phyloP scores from a whole-genome alignment of 2,329 filamentous ascomycete species.

The Cytospora leucostoma region DNA sequence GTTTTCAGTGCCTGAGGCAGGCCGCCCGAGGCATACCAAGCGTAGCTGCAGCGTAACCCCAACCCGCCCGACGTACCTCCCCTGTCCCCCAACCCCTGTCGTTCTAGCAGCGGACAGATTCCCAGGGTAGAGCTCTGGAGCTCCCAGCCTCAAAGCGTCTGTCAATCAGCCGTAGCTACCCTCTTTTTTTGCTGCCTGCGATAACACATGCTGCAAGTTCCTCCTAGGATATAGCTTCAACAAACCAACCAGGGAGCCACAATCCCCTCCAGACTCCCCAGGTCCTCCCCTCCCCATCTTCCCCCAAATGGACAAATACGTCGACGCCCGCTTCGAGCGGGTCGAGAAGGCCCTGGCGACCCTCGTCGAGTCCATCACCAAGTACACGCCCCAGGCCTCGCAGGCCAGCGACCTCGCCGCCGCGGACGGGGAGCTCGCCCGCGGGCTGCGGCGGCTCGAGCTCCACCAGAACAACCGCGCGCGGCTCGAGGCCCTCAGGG shows the following conservation, averaged over 20 bases:
- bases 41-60: background rate
- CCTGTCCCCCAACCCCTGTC: background rate
- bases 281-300: background rate
- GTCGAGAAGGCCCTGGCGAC: conserved; percentile 67
- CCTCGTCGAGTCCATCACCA: conserved; percentile 77
- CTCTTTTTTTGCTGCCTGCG: background rate
- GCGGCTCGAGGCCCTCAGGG: conserved; percentile 68
- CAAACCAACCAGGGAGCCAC: background rate
- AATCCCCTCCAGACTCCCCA: background rate
- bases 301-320: conserved; percentile 59
- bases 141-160: background rate
- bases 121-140: background rate
- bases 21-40: no score
- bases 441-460: conserved; percentile 64
- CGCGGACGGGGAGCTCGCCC: conserved; percentile 68
- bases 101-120: conserved; percentile 2
- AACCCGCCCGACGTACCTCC: no score
- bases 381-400: conserved; percentile 73
- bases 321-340: conserved; percentile 65
- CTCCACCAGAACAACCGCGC: conserved; percentile 73
- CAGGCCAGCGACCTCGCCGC: conserved; percentile 69
- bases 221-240: background rate
- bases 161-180: background rate
- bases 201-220: background rate
- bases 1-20: conserved; percentile 24